Conservation (phyloP, 371 early-diverging fungal species). For the Smittium mucronatum region DNA sequence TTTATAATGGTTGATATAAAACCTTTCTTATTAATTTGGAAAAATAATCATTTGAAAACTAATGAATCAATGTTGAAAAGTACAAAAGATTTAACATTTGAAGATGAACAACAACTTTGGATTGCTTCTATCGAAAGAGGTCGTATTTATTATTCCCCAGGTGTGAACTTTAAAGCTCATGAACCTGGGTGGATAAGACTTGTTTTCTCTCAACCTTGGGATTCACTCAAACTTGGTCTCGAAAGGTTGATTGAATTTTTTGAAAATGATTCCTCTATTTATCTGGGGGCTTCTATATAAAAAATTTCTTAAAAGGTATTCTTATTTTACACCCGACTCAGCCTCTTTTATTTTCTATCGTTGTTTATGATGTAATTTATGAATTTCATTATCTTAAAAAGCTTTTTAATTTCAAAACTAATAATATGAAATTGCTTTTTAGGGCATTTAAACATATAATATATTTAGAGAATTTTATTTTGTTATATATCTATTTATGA, state of each 20-base stretch:
- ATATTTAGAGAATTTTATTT: too few relatives aligned
- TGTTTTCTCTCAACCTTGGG: constrained; percentile 34
- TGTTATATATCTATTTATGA: too few relatives aligned
- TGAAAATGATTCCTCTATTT: too few relatives aligned
- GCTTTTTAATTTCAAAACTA: too few relatives aligned
- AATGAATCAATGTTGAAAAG: constrained; percentile 15
- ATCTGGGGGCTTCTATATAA: too few relatives aligned
- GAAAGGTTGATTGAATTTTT: constrained; percentile 24
- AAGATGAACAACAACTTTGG: constrained; percentile 29
- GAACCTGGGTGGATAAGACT: constrained; percentile 55
- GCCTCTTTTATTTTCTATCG: too few relatives aligned
- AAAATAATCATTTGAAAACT: constrained; percentile 15
- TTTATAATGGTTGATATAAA: constrained; percentile 49
- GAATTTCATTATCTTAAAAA: too few relatives aligned
- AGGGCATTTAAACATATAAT: too few relatives aligned
- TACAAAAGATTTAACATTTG: constrained; percentile 13
- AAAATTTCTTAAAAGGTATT: too few relatives aligned
- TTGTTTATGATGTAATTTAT: too few relatives aligned
- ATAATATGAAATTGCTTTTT: too few relatives aligned
- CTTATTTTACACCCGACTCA: too few relatives aligned
- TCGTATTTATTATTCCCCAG: constrained; percentile 45
- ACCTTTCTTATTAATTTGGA: constrained; percentile 16
- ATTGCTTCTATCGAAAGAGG: constrained; percentile 29
- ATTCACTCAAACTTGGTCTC: constrained; percentile 35
- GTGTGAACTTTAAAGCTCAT: constrained; percentile 42